Percentiles rank a stretch among this genome's conserved stretches.
phyloP scores from a whole-genome alignment of 202 grass and related monocot species.

The Cymbopogon flexuosus region DNA sequence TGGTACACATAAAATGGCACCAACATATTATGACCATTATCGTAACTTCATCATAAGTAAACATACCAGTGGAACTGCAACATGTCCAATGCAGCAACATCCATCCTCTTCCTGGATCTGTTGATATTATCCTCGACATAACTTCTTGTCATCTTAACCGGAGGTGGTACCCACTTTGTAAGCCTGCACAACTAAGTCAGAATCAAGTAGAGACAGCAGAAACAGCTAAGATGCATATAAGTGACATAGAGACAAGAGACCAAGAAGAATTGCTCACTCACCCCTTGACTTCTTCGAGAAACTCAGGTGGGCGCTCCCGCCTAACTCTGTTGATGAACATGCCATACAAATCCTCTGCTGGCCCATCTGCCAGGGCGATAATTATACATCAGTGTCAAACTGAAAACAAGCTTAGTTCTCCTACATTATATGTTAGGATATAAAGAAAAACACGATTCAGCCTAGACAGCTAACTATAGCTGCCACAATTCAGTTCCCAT shows the following conservation, averaged over 20 bases:
- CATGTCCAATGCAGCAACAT: constrained; percentile 82
- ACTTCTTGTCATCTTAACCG: constrained; percentile 83
- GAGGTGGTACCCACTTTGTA: constrained; percentile 89
- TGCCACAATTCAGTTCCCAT: neutral
- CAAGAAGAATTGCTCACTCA: neutral
- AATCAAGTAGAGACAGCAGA: neutral
- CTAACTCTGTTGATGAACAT: constrained; percentile 83
- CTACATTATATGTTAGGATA: neutral
- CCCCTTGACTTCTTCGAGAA: constrained; percentile 74
- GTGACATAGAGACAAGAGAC: neutral
- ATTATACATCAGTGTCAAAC: neutral
- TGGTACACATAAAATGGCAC: neutral
- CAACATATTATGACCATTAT: neutral
- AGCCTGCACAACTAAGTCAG: constrained; percentile 32
- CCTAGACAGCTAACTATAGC: neutral
- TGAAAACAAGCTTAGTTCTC: neutral
- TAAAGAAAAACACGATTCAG: neutral
- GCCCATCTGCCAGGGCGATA: constrained; percentile 54
- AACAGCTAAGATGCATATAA: neutral
- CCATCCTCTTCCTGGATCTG: constrained; percentile 85
- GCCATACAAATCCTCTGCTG: constrained; percentile 89
- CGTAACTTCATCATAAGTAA: neutral
- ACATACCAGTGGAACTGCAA: constrained; percentile 91
- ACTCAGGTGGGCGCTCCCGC: constrained; percentile 66
- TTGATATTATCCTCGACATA: constrained; percentile 80